These are phyloP conservation scores for Calocybe cyanea DNA, from an alignment of 768 basidiomycete genomes.

Conservation along the genomic window DNA sequence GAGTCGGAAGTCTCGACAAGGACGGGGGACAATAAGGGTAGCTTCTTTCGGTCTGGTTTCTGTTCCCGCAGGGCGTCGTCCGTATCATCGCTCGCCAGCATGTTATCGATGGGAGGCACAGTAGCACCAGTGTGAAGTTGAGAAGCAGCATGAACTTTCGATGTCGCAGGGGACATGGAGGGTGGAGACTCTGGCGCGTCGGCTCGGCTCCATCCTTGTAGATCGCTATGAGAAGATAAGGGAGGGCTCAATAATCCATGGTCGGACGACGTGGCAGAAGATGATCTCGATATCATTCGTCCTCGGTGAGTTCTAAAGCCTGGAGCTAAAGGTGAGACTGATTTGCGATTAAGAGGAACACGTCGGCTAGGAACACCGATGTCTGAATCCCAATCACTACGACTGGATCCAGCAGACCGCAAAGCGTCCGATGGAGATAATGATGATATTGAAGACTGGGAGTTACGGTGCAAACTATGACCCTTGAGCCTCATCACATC, in stretches of 20 bases:
- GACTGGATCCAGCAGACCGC: conserved; percentile 29
- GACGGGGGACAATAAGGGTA: conserved; percentile 24
- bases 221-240: conserved; percentile 11
- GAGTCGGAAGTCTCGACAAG: conserved; percentile 50
- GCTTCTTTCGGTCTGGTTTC: conserved; percentile 35
- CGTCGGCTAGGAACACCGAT: conserved; percentile 43
- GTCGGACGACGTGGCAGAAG: conserved; percentile 40
- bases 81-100: conserved; percentile 17
- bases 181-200: conserved; percentile 35
- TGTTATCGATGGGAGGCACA: conserved; percentile 25
- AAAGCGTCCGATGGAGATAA: conserved; percentile 53
- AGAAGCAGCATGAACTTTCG: conserved; percentile 32
- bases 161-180: conserved; percentile 33
- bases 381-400: conserved; percentile 59
- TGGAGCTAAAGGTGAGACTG: conserved; percentile 71
- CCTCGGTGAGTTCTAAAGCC: conserved; percentile 35
- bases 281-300: conserved; percentile 36
- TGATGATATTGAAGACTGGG: conserved; percentile 64
- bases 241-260: conserved; percentile 29
- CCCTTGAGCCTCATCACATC: conserved; percentile 41
- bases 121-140: conserved; percentile 16
- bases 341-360: conserved; percentile 62
- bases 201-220: conserved; percentile 27
- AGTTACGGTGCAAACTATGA: conserved; percentile 43
- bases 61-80: conserved; percentile 14